A percentile compares a stretch with the other conserved stretches of the same genome.
Evolutionary conservation across 345 rosid species (phyloP).

Genomic region (Erodium maritimum): DNA sequence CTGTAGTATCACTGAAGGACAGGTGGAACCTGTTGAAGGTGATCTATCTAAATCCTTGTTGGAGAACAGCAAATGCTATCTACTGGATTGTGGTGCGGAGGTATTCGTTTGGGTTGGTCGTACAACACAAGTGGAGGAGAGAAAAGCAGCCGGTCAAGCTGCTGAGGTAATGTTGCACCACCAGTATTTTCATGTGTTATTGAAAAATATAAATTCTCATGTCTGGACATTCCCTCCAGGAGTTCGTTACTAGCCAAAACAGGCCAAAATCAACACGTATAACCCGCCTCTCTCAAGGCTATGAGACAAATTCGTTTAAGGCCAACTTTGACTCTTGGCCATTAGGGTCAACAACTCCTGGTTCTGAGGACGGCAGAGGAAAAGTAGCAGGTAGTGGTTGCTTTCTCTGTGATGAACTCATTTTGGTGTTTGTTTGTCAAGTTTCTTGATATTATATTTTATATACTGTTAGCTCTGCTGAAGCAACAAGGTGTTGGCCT

Average conservation of each 20-base stretch:
- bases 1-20: constrained; percentile 56
- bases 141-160: constrained; percentile 73
- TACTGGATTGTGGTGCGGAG: constrained; percentile 79
- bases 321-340: constrained; percentile 96
- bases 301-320: constrained; percentile 86
- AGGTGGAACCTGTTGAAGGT: constrained; percentile 48
- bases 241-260: constrained; percentile 57
- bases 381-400: constrained; percentile 81
- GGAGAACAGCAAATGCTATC: constrained; percentile 77
- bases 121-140: constrained; percentile 89
- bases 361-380: constrained; percentile 93
- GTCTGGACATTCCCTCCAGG: constrained; percentile 37
- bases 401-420: constrained; percentile 9
- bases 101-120: constrained; percentile 98
- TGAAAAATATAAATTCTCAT: constrained; percentile 14
- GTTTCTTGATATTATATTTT: constrained; percentile 16
- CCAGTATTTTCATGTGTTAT: constrained; percentile 7
- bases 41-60: constrained; percentile 66
- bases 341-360: constrained; percentile 64
- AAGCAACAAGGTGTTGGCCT: constrained; percentile 94
- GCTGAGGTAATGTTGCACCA: constrained; percentile 54
- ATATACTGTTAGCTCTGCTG: constrained; percentile 50
- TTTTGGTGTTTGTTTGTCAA: constrained; percentile 5
- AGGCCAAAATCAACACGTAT: constrained; percentile 77
- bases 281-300: constrained; percentile 82